Percentiles rank a stretch among this genome's conserved stretches.
These are phyloP conservation scores for Goffeauzyma gilvescens DNA, from an alignment of 768 basidiomycete species.

Conservation along the genomic window DNA sequence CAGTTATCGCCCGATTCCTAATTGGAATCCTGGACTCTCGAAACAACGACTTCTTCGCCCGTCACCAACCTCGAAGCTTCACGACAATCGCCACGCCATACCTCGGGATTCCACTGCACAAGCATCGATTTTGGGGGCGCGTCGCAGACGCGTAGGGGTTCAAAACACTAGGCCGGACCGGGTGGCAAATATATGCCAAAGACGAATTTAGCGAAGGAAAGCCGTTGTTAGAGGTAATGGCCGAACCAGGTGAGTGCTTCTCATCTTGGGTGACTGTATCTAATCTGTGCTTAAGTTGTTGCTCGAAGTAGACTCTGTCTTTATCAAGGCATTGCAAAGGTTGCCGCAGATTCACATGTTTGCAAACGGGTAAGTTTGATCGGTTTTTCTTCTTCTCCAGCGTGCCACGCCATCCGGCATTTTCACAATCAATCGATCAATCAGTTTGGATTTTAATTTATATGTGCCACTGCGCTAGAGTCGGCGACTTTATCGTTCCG, in stretches of 20 bases:
- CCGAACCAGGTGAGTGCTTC: slow-evolving; percentile 20
- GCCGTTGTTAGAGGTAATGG: slow-evolving; percentile 24
- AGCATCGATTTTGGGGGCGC: slow-evolving; percentile 5
- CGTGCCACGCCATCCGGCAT: too few species aligned
- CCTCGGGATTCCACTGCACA: slow-evolving; percentile 23
- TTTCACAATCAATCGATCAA: too few species aligned
- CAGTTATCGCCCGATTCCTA: slow-evolving; percentile 26
- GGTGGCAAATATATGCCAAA: slow-evolving; percentile 23
- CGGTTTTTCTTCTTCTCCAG: too few species aligned
- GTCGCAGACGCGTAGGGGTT: not conserved
- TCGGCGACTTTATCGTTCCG: too few species aligned
- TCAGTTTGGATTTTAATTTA: too few species aligned
- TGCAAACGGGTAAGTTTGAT: slow-evolving; percentile 26
- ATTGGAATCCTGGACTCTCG: slow-evolving; percentile 21
- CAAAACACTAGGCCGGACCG: slow-evolving; percentile 11
- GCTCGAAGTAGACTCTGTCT: slow-evolving; percentile 14
- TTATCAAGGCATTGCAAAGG: slow-evolving; percentile 20
- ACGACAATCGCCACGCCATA: slow-evolving; percentile 28
- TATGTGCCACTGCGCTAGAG: too few species aligned
- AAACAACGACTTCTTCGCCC: slow-evolving; percentile 18
- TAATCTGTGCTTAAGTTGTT: not conserved
- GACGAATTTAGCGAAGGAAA: slow-evolving; percentile 20
- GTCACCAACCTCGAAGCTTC: slow-evolving; percentile 22
- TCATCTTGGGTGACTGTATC: not conserved
- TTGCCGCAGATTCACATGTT: slow-evolving; percentile 24